Base-by-base conservation (phyloP, 1,139 yeast species). In the Debaryomyces sp. region DNA sequence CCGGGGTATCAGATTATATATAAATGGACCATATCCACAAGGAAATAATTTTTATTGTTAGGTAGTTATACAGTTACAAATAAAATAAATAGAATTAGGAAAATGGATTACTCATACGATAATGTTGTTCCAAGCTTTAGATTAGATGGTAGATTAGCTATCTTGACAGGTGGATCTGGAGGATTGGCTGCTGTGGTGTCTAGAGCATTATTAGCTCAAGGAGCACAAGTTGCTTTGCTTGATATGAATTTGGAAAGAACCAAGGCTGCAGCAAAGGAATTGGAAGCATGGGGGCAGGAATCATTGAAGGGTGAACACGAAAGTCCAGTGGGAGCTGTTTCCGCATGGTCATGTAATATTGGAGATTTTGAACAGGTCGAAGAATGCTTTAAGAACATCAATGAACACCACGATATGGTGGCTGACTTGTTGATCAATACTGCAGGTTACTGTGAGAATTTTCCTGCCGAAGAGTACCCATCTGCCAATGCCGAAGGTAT, bases 381-480 rank as follows among this genome's bases (percentile, higher is more conserved):
- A 49, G 68, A 71, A 35, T 76, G 82, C 8, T 80, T 80, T 52
- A 66, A 67, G 21, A 68, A 73, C 35, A 79, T 88, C 63, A 73
- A 76, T 57, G 71, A 70, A 43, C 84, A 80, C 58, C 89, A 85
- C 65, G 81, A 77, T 44, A 78, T 78, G 53, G 75, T 85, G 44
- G 82, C 90, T 35, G 82, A 84, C 59, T 71, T 87, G 53, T 77
- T 88, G 59, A 78, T 88, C 53, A 87, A 88, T 71, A 78, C 90
- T 44, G 95, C 96, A 10, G 95, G 96, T n/a, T 88, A 85, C 73
- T 85, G 90, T 64, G 91, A 87, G 65, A 87, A 85, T 71, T 81
- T 77, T 68, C 81, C 89, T 2, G 95, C 95, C 26, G 82, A 85
- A 59, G 89, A 86, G 45, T 88, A 87, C 68, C 92, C 94, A 17